Conservation (phyloP, 805 yeast species). For the Suhomyces sp. region DNA sequence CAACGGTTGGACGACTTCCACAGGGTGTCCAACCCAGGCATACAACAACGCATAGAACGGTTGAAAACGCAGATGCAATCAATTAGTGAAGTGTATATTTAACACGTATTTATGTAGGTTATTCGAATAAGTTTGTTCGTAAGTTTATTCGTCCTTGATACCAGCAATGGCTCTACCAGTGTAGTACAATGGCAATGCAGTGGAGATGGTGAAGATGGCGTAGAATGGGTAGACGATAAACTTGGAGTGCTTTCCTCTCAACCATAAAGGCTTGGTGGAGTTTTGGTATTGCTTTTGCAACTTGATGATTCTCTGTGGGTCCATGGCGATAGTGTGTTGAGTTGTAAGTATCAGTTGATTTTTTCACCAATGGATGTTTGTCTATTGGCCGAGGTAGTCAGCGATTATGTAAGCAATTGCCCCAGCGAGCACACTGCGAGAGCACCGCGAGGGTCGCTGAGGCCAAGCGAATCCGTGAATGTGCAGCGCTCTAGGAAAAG, state of each 20-base stretch:
- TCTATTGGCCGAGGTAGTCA: slow-evolving; percentile 8
- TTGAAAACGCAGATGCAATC: not conserved
- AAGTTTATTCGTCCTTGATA: slow-evolving; percentile 45
- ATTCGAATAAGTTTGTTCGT: not conserved
- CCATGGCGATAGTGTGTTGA: slow-evolving; percentile 21
- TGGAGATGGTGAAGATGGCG: slow-evolving; percentile 66
- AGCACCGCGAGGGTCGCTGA: too few species aligned
- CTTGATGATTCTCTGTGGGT: slow-evolving; percentile 47
- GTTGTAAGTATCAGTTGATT: slow-evolving; percentile 10
- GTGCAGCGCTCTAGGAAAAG: too few species aligned
- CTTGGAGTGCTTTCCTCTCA: slow-evolving; percentile 52
- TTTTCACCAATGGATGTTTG: slow-evolving; percentile 6
- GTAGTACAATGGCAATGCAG: slow-evolving; percentile 65
- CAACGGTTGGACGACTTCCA: not conserved
- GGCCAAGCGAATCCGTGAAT: too few species aligned
- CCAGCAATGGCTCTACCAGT: slow-evolving; percentile 70
- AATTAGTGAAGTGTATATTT: not conserved
- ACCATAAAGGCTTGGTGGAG: slow-evolving; percentile 43
- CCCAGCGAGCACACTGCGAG: too few species aligned
- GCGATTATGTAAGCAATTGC: not conserved
- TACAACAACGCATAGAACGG: not conserved
- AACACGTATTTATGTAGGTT: not conserved
- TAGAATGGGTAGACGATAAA: slow-evolving; percentile 73
- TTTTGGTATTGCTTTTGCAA: slow-evolving; percentile 45
- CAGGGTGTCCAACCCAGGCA: not conserved